These are phyloP conservation scores for Moesziomyces sp. DNA, from an alignment of 1,284 basidiomycete genomes.

Conservation along the genomic window DNA sequence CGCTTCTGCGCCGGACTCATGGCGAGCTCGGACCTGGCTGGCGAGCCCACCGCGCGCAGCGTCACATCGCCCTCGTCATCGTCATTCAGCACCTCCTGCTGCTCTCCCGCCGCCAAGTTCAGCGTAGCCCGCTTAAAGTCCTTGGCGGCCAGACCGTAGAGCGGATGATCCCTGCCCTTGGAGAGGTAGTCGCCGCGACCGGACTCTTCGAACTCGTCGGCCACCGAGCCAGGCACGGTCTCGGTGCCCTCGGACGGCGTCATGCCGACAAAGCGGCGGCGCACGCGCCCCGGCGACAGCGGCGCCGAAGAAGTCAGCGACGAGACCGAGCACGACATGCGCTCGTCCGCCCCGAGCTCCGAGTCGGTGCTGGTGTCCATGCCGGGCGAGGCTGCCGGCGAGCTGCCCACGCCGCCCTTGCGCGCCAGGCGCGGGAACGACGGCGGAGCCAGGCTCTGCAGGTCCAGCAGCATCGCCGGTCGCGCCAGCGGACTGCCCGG, in stretches of 20 bases:
- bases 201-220: conserved; percentile 32
- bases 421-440: conserved; percentile 7
- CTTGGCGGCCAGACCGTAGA: conserved; percentile 23
- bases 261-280: conserved; percentile 16
- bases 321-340: conserved; percentile 22
- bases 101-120: conserved; percentile 20
- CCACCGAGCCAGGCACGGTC: conserved; percentile 43
- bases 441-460: conserved; percentile 26
- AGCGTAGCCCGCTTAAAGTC: conserved; percentile 36
- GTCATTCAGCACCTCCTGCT: conserved; percentile 12
- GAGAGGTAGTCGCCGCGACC: conserved; percentile 38
- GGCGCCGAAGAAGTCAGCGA: conserved; percentile 28
- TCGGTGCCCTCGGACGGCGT: conserved; percentile 47
- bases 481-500: conserved; percentile 28
- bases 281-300: conserved; percentile 15
- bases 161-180: conserved; percentile 21
- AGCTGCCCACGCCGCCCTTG: conserved; percentile 5
- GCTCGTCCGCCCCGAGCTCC: conserved; percentile 28
- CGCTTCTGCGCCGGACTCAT: conserved; percentile 41
- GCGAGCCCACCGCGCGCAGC: conserved; percentile 6
- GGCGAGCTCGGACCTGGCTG: not conserved
- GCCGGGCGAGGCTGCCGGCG: conserved; percentile 16
- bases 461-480: conserved; percentile 25
- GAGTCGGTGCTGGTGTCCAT: conserved; percentile 32
- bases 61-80: conserved; percentile 17